Conservation (phyloP, 2,329 filamentous ascomycete species). For the Alternaria burnsii region DNA sequence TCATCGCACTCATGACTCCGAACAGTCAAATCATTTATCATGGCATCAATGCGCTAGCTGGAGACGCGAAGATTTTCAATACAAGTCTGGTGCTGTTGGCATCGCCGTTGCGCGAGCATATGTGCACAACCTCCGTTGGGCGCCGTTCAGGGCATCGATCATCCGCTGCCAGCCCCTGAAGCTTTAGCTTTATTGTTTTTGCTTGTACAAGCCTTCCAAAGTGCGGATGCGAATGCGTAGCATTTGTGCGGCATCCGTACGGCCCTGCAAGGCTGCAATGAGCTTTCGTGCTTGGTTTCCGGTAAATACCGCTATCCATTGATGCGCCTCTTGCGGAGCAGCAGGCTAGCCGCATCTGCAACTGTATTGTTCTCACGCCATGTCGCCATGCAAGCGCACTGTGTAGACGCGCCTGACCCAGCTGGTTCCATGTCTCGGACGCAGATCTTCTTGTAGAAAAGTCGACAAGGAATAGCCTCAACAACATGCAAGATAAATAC, state of each 20-base stretch:
- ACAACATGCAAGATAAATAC: slow-evolving; percentile 10
- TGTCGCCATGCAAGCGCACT: slow-evolving; percentile 7
- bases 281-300: not conserved
- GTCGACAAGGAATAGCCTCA: slow-evolving; percentile 12
- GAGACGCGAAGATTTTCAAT: not conserved
- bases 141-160: not conserved
- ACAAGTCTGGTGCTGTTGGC: not conserved
- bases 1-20: not conserved
- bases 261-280: not conserved
- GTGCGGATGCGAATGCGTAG: not conserved
- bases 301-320: slow-evolving; percentile 12
- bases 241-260: not conserved
- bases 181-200: slow-evolving; percentile 5
- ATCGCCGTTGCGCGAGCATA: not conserved
- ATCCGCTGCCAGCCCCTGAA: not conserved
- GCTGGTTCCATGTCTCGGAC: slow-evolving; percentile 13
- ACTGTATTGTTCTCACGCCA: slow-evolving; percentile 14
- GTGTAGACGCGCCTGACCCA: slow-evolving; percentile 11
- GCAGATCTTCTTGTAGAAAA: slow-evolving; percentile 13
- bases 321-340: slow-evolving; percentile 6
- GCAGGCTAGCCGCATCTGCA: slow-evolving; percentile 6
- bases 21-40: not conserved
- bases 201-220: not conserved
- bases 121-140: not conserved
- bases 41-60: not conserved